Base-by-base conservation (phyloP, 805 yeast species). In the Sugiyamaella floridensis region DNA sequence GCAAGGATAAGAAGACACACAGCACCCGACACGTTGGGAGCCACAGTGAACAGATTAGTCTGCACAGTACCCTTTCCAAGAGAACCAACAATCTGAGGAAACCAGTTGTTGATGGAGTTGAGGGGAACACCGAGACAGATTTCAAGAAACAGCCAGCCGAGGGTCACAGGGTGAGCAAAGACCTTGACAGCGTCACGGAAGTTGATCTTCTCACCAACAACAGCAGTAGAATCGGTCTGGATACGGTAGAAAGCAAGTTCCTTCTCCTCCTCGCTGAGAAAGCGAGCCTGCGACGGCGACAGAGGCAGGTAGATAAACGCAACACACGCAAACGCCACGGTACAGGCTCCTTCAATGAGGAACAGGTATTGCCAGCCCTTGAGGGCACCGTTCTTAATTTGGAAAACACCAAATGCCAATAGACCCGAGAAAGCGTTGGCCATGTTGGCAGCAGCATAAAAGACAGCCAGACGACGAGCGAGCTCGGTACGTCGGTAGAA, bases 1-100 rank as follows among this genome's bases (percentile, higher is more conserved):
- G 74, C 71, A 18, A 75, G 60, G 5, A 69, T 54, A 9, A 76
- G 54, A 43, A 76, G 64, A 4, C 73, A 66, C 16, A 73, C 62
- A 2, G 80, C 79, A 40, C 80, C 80, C 68, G 73, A 71, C 20
- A 72, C 61, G 57, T 75, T 76, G 20, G 80, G 80, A 16, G 80
- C 79, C 44, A 76, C 78, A 12, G 80, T 82, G 69, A 81, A 85
- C 54, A 82, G 76, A 64, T 86, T 83, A 11, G 92, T 89, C 51
- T 75, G 71, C 60, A 78, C 83, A 7, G 85, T 83, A 2, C 87
- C 79, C 71, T 82, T 74, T 16, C 85, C 85, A 71, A 81, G 68
- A 50, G 74, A 67, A 45, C 68, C 71, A 57, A 81, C 80, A 59
- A 81, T 81, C 69, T 75, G 80, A 2, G 80, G 79, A 55, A 76